These are phyloP conservation scores for Xerocomellus chrysenteron DNA, from an alignment of 768 basidiomycete genomes.

Conservation along the genomic window DNA sequence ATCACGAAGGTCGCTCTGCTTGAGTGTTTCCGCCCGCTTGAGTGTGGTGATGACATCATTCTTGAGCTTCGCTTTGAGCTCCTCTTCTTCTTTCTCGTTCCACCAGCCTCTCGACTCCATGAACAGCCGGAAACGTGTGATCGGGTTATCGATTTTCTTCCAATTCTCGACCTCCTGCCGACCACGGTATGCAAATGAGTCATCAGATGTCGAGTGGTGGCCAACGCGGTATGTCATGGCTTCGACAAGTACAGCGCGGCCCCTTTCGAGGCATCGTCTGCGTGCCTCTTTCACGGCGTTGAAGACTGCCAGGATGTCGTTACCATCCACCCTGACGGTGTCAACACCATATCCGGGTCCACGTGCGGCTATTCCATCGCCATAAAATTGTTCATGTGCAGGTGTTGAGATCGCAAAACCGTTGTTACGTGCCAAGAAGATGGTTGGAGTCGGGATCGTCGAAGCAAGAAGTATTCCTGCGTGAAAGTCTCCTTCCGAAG, in stretches of 20 bases:
- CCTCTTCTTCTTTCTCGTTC: slow-evolving; percentile 71
- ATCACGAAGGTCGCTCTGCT: slow-evolving; percentile 69
- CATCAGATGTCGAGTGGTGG: slow-evolving; percentile 95
- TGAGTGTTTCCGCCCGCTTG: slow-evolving; percentile 69
- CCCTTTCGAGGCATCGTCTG: slow-evolving; percentile 67
- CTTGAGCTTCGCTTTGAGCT: slow-evolving; percentile 65
- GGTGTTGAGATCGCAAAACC: slow-evolving; percentile 97
- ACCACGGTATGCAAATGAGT: slow-evolving; percentile 90
- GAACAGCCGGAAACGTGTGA: slow-evolving; percentile 82
- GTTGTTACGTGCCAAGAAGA: slow-evolving; percentile 79
- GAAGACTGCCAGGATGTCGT: slow-evolving; percentile 85
- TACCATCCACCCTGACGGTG: slow-evolving; percentile 91
- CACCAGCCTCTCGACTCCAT: slow-evolving; percentile 87
- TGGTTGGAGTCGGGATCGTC: slow-evolving; percentile 68
- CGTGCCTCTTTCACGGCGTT: slow-evolving; percentile 71
- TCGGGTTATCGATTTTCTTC: slow-evolving; percentile 88
- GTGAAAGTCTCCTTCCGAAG: slow-evolving; percentile 94
- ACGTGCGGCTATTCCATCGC: slow-evolving; percentile 89
- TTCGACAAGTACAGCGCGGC: slow-evolving; percentile 81
- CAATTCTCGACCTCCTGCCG: slow-evolving; percentile 89
- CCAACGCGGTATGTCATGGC: slow-evolving; percentile 93
- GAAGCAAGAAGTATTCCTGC: slow-evolving; percentile 83
- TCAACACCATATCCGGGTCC: slow-evolving; percentile 91
- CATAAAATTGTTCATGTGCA: slow-evolving; percentile 82
- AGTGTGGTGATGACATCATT: slow-evolving; percentile 77